Evolutionary conservation across 1,284 basidiomycete species (phyloP), one percentile per base, ranked within the genome.

Genomic region (Ceratobasidium sp.): DNA sequence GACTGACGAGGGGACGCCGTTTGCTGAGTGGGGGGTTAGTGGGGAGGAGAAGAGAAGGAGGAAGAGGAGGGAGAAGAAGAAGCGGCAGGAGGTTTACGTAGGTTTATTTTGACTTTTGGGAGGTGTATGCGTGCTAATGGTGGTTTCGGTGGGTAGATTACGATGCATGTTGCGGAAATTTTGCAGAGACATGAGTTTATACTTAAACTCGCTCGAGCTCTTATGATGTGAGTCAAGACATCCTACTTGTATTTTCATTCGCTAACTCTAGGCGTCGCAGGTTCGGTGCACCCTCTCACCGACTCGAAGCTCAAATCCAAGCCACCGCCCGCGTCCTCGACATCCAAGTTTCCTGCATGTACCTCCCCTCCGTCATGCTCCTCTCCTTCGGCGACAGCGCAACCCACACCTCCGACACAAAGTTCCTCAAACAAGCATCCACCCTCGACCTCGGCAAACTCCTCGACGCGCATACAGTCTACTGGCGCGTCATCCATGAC

Each of bases 401-500:
- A 1, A 96, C 94, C 2, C 91, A 93, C 76, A 97, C 95, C 4
- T 92, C 90, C 77, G 91, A 91, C 78, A 90, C 95, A 78, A 94
- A 93, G 82, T 88, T 95, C 80, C 91, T 94, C 77, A 88, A 91
- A 74, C 93, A 95, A 81, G 83, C 87, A 23, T 89, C 88, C 66
- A 85, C 89, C 7, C 84, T 95, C 58, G 91, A 95, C 79, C 84
- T 95, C 18, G 89, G 88, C 54, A 95, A 95, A 81, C 85, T 95
- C 11, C 87, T 90, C 7, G 88, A 91, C 66, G 91, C 91, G 47
- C 92, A 95, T 80, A 81, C 84, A 73, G 82, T 95, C 50, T 96
- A 94, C 80, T 96, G 93, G 92, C 73, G 90, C 86, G 92, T 96
- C 76, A 94, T 96, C 44, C 93, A 96, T 79, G 95, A 97, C 81